Percentiles rank a stretch among this genome's conserved stretches.
Evolutionary conservation across 306 rosid species (phyloP).

Genomic region (Casuarina glauca): DNA sequence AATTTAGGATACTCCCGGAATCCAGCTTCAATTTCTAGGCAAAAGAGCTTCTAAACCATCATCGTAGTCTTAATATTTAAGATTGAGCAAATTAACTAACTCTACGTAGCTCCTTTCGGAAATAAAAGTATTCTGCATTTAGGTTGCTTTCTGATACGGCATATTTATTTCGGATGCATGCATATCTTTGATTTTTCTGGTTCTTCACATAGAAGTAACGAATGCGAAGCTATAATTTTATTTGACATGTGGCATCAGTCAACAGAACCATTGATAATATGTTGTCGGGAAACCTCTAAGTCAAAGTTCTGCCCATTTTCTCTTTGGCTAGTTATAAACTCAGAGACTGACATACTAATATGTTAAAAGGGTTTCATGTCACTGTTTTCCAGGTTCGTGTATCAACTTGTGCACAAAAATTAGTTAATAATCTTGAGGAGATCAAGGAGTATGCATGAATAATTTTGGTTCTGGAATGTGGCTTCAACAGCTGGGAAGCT

Average conservation of each 20-base stretch:
- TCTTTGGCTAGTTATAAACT: not conserved
- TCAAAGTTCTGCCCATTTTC: slow-evolving; percentile 1
- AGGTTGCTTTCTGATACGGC: not conserved
- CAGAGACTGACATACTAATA: not conserved
- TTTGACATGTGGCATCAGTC: not conserved
- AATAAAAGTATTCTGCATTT: not conserved
- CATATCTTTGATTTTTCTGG: not conserved
- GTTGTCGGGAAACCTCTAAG: not conserved
- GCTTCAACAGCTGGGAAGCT: slow-evolving; percentile 95
- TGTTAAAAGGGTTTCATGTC: slow-evolving; percentile 12
- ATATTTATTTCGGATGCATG: not conserved
- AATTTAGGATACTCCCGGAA: no score
- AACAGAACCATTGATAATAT: not conserved
- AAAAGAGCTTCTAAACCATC: no score
- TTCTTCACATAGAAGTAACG: not conserved
- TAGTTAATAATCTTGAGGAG: slow-evolving; percentile 64
- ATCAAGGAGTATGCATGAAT: slow-evolving; percentile 71
- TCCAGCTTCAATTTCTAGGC: no score
- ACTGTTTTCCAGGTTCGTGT: slow-evolving; percentile 77
- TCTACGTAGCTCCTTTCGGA: not conserved
- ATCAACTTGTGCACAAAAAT: slow-evolving; percentile 76
- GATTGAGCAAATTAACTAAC: no score
- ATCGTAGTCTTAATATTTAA: no score
- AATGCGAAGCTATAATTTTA: not conserved
- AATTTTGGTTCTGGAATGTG: slow-evolving; percentile 81